These are phyloP conservation scores for Saccharomycopsis selenospora DNA, from an alignment of 805 yeast species.

Conservation along the genomic window DNA sequence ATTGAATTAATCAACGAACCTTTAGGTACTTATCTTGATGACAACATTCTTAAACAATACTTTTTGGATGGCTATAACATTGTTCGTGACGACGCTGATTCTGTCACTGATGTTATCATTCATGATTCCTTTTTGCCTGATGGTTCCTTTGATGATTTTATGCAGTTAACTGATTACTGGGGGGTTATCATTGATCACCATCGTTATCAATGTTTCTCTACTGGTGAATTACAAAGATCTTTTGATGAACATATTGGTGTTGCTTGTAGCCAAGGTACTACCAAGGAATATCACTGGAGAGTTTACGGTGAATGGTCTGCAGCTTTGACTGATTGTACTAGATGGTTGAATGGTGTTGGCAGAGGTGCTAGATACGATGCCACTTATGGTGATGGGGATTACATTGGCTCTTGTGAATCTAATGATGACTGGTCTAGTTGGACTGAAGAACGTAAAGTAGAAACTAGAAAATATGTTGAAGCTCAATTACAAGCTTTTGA, in stretches of 20 bases:
- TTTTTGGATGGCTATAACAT: conserved; percentile 55
- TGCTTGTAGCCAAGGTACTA: conserved; percentile 46
- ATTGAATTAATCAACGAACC: conserved; percentile 72
- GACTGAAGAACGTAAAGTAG: conserved; percentile 34
- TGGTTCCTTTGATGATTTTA: conserved; percentile 48
- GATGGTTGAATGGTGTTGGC: conserved; percentile 64
- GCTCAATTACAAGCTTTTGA: conserved; percentile 51
- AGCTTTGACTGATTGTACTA: conserved; percentile 63
- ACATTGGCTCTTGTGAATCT: conserved; percentile 32
- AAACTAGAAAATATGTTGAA: conserved; percentile 50
- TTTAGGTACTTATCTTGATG: conserved; percentile 43
- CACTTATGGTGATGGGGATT: conserved; percentile 26
- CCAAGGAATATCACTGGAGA: conserved; percentile 43
- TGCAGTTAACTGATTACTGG: conserved; percentile 35
- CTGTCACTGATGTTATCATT: conserved; percentile 49
- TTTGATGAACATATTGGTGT: conserved; percentile 55
- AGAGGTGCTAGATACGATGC: conserved; percentile 59
- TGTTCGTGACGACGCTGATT: conserved; percentile 46
- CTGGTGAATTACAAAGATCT: conserved; percentile 48
- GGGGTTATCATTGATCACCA: conserved; percentile 80
- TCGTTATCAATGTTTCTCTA: conserved; percentile 79
- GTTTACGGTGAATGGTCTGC: conserved; percentile 68
- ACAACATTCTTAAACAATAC: conserved; percentile 49
- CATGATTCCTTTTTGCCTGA: conserved; percentile 60
- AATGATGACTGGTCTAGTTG: conserved; percentile 35